Percentiles rank a stretch among this genome's conserved stretches.
phyloP scores from a whole-genome alignment of 2,329 filamentous ascomycete species.

The Aureobasidium sp. region DNA sequence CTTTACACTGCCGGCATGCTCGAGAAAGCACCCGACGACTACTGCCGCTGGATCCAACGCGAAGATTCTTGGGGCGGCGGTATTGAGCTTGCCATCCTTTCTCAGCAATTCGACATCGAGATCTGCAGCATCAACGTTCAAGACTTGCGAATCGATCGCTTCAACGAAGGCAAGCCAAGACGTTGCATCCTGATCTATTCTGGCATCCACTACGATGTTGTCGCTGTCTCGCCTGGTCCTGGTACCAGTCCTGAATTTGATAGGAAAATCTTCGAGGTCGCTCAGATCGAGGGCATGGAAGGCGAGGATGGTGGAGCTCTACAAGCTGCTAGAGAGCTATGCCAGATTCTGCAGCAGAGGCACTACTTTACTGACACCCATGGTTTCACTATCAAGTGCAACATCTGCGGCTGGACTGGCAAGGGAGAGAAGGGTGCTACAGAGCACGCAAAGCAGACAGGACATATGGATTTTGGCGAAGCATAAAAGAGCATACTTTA shows the following conservation, averaged over 20 bases:
- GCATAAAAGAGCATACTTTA: conserved; percentile 17
- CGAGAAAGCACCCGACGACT: conserved; percentile 59
- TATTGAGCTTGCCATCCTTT: conserved; percentile 80
- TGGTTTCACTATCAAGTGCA: conserved; percentile 70
- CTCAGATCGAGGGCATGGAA: conserved; percentile 23
- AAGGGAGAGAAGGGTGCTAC: conserved; percentile 56
- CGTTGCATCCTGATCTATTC: conserved; percentile 81
- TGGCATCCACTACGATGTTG: conserved; percentile 87
- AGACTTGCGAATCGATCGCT: conserved; percentile 57
- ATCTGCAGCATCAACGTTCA: conserved; percentile 78
- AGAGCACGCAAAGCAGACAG: conserved; percentile 53
- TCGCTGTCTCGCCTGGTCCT: conserved; percentile 62
- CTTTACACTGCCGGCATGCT: conserved; percentile 70
- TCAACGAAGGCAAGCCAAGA: conserved; percentile 63
- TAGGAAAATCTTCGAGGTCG: conserved; percentile 58
- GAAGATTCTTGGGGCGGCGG: conserved; percentile 83
- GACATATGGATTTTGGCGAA: conserved; percentile 49
- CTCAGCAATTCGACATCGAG: conserved; percentile 75
- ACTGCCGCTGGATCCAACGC: conserved; percentile 72
- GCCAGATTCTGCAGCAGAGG: conserved; percentile 52
- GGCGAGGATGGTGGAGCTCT: conserved; percentile 44
- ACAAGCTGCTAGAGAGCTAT: conserved; percentile 48
- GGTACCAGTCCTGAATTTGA: conserved; percentile 65
- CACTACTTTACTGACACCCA: conserved; percentile 88
- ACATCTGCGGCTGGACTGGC: conserved; percentile 60